Conservation (phyloP, 352 stramenopile species). For the Phytopythium kandeliae region DNA sequence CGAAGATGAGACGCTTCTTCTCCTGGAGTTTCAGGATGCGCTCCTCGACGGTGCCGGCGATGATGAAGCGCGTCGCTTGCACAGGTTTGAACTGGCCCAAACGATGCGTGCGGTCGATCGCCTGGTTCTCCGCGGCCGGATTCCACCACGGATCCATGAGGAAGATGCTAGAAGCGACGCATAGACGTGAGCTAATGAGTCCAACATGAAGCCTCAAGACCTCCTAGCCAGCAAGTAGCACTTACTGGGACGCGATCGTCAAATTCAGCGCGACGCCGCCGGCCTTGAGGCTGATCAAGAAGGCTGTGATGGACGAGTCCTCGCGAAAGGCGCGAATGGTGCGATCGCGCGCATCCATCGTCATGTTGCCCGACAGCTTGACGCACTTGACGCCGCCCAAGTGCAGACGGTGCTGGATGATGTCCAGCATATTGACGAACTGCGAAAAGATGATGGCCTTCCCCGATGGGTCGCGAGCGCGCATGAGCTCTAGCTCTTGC, state of each 20-base stretch:
- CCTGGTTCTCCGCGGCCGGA: conserved; percentile 91
- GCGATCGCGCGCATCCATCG: conserved; percentile 76
- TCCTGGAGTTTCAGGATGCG: conserved; percentile 96
- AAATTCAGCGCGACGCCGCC: conserved; percentile 98
- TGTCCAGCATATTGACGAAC: conserved; percentile 99
- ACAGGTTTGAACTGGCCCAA: conserved; percentile 98
- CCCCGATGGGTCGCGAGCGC: conserved; percentile 86
- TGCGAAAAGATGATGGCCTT: conserved; percentile 99
- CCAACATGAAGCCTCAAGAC: neutral
- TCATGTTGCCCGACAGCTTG: conserved; percentile 91
- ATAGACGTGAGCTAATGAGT: conserved; percentile 6
- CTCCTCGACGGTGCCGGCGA: conserved; percentile 97
- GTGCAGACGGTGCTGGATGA: conserved; percentile 95
- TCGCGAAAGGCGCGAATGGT: conserved; percentile 82
- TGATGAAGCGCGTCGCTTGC: conserved; percentile 96
- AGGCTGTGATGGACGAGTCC: conserved; percentile 91
- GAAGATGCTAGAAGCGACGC: conserved; percentile 81
- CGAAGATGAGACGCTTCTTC: conserved; percentile 96
- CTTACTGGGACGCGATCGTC: conserved; percentile 93
- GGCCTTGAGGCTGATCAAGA: conserved; percentile 98
- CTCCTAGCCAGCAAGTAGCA: conserved; percentile 3
- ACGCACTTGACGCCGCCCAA: conserved; percentile 85
- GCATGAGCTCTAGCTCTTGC: conserved; percentile 95
- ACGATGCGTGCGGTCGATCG: conserved; percentile 97
- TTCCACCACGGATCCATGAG: conserved; percentile 99